Base-by-base conservation (phyloP, 1,139 yeast species). In the Neolecta irregularis region DNA sequence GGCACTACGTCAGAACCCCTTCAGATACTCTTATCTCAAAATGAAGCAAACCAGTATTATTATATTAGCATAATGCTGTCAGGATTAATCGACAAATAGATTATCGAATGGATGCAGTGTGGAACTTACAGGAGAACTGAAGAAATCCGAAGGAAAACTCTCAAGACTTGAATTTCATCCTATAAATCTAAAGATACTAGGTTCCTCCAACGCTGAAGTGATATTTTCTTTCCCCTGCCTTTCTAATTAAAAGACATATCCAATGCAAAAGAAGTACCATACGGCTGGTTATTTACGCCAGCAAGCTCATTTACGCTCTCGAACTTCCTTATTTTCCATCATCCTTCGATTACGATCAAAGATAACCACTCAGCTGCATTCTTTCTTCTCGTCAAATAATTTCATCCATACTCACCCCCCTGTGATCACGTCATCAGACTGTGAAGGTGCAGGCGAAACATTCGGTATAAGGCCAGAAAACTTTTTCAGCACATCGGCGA, bases 371-470 rank as follows among this genome's bases (percentile, higher is more conserved):
- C 55, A 61, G 30, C 49, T 83, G 8, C 55, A 64, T 36, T 60
- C 60, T 5, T 80, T 69, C 48, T 80, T 80, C 54, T 57, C 61
- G 20, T 35, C 48, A 0, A 50, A 64, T 21, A 66, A 65, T 13
- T 81, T 78, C 46, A 58, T 64, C 9, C 88, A 81, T 55, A 85
- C 80, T 0, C 62, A 72, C 17, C 92, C 96, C 2, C 98, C 99
- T 2, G 50, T 85, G 13, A 58, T 85, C 18, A 88, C 98, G 0
- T 64, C 81, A 6, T 73, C 93, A 2, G 98, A 91, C 52, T 88
- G 98, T 53, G 99, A 91, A 59, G 98, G 98, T 12, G 96, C 94
- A 1, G 96, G 98, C 2, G 96, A 88, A 51, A 70, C 78, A 42
- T 88, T 88, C 44, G 55, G 55, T 29, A n/a, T 7, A 28, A 12